Evolutionary conservation across 768 basidiomycete species (phyloP).

Genomic region (Wakefieldia striispora): DNA sequence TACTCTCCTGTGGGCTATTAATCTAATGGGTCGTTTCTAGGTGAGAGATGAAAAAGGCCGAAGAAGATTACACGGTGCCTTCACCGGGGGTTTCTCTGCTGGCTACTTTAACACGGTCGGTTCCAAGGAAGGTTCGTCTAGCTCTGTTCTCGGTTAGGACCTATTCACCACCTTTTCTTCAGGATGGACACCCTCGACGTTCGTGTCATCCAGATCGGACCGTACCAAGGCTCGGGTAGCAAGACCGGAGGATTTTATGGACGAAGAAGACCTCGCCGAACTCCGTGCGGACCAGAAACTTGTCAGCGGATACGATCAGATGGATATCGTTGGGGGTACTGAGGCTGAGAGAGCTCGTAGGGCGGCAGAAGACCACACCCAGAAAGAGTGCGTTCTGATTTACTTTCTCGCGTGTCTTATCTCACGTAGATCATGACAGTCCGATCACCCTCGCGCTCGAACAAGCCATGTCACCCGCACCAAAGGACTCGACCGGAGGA

Average conservation of each 20-base stretch:
- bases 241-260: slow-evolving; percentile 96
- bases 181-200: slow-evolving; percentile 96
- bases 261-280: slow-evolving; percentile 93
- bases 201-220: slow-evolving; percentile 82
- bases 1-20: slow-evolving; percentile 17
- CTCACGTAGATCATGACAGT: slow-evolving; percentile 36
- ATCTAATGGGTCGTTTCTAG: slow-evolving; percentile 37
- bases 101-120: slow-evolving; percentile 97
- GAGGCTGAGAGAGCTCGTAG: slow-evolving; percentile 41
- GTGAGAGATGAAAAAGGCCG: slow-evolving; percentile 93
- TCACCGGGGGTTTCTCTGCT: slow-evolving; percentile 97
- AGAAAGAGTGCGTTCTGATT: slow-evolving; percentile 33
- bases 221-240: slow-evolving; percentile 57
- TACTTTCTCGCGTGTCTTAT: neutral
- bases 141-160: neutral
- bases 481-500: slow-evolving; percentile 79
- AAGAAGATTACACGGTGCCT: slow-evolving; percentile 92
- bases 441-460: slow-evolving; percentile 62
- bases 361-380: slow-evolving; percentile 39
- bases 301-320: slow-evolving; percentile 78
- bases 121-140: slow-evolving; percentile 79
- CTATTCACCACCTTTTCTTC: neutral
- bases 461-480: slow-evolving; percentile 65
- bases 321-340: slow-evolving; percentile 62
- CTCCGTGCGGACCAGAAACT: slow-evolving; percentile 69